phyloP scores from a whole-genome alignment of 306 rosid genomes.

The Fragaria iinumae region DNA sequence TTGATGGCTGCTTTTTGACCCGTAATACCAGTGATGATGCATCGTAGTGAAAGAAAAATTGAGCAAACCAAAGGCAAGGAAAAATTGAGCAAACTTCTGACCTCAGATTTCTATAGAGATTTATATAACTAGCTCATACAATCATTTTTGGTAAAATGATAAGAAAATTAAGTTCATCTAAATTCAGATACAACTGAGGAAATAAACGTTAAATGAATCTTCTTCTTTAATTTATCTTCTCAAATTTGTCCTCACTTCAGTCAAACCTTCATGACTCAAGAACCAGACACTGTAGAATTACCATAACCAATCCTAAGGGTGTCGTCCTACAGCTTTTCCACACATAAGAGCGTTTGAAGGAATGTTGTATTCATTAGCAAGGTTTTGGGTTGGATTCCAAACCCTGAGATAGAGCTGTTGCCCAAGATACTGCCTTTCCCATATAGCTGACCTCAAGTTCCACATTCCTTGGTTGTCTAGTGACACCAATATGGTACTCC shows the following conservation, averaged over 20 bases:
- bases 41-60: background rate
- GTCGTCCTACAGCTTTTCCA: conserved; percentile 78
- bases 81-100: background rate
- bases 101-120: background rate
- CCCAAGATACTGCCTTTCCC: conserved; percentile 96
- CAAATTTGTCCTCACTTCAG: conserved; percentile 23
- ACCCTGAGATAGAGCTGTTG: conserved; percentile 85
- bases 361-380: conserved; percentile 76
- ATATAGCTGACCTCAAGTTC: conserved; percentile 87
- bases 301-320: conserved; percentile 22
- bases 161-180: conserved; percentile 1
- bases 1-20: background rate
- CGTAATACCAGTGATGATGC: background rate
- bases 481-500: conserved; percentile 85
- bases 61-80: background rate
- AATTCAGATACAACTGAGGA: background rate
- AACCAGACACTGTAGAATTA: conserved; percentile 6
- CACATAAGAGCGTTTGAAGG: conserved; percentile 73
- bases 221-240: background rate
- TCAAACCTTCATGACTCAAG: conserved; percentile 62
- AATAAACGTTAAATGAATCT: conserved; percentile 1
- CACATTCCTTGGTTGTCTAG: conserved; percentile 98
- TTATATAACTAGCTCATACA: background rate
- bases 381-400: conserved; percentile 59
- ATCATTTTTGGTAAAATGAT: background rate